Percentiles rank a stretch among this genome's conserved stretches.
These are phyloP conservation scores for Mycena haematopus DNA, from an alignment of 768 basidiomycete genomes.

Conservation along the genomic window DNA sequence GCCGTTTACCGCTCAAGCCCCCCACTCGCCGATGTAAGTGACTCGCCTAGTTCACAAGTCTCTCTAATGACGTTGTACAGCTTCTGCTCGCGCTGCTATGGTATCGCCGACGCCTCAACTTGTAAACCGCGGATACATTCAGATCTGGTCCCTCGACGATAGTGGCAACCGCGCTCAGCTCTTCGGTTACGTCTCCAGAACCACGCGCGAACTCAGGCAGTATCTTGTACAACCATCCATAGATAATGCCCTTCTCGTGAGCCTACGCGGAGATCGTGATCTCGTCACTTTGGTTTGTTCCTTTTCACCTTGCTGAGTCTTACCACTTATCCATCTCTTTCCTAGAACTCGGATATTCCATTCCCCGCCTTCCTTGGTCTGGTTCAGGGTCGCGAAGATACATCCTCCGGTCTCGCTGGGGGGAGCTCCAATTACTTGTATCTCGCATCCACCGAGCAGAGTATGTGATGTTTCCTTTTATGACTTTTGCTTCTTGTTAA, in stretches of 20 bases:
- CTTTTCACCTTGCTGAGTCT: neutral
- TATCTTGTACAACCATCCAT: conserved; percentile 12
- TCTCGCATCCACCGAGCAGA: conserved; percentile 28
- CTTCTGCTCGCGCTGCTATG: conserved; percentile 26
- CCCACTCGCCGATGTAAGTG: conserved; percentile 30
- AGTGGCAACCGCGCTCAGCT: conserved; percentile 7
- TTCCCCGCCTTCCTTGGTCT: conserved; percentile 31
- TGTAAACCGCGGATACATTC: conserved; percentile 23
- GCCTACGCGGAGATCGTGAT: conserved; percentile 6
- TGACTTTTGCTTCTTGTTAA: neutral
- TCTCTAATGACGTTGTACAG: conserved; percentile 2
- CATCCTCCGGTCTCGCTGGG: conserved; percentile 18
- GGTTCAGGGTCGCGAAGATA: conserved; percentile 27
- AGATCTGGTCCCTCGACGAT: conserved; percentile 15
- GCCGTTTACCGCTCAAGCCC: conserved; percentile 35
- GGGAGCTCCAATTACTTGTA: conserved; percentile 24
- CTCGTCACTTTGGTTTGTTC: conserved; percentile 12
- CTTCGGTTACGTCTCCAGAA: conserved; percentile 23
- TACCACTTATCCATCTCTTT: neutral
- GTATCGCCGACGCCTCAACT: conserved; percentile 24
- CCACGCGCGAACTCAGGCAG: conserved; percentile 15
- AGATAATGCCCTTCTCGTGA: conserved; percentile 19
- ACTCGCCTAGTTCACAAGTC: neutral
- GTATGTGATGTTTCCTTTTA: conserved; percentile 20
- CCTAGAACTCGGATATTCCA: conserved; percentile 29